Percentiles rank a stretch among this genome's conserved stretches.
Evolutionary conservation across 1,284 basidiomycete genomes (phyloP).

Genomic region (Trichosporon inkin): DNA sequence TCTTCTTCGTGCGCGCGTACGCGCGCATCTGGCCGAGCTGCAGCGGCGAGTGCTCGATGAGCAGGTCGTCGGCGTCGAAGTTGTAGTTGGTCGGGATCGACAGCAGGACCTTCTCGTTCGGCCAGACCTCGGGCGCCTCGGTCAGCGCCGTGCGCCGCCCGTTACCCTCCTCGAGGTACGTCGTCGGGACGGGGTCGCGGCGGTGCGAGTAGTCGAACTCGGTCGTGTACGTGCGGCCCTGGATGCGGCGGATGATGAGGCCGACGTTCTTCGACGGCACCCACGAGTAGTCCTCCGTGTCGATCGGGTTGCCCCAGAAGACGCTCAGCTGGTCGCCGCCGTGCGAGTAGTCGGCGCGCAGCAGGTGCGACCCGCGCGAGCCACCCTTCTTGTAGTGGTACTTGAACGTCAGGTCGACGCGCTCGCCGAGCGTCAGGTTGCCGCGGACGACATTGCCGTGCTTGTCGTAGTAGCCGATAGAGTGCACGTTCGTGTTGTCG

Average conservation of each 20-base stretch:
- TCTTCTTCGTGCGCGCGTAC: background rate
- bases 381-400: slow-evolving; percentile 15
- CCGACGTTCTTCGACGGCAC: slow-evolving; percentile 16
- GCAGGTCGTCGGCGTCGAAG: slow-evolving; percentile 14
- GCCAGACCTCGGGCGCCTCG: slow-evolving; percentile 1
- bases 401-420: slow-evolving; percentile 5
- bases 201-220: slow-evolving; percentile 14
- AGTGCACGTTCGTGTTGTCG: background rate
- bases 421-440: slow-evolving; percentile 2
- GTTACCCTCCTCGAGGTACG: slow-evolving; percentile 8
- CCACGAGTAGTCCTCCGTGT: slow-evolving; percentile 14
- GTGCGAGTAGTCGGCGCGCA: slow-evolving; percentile 11
- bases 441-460: slow-evolving; percentile 10
- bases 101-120: slow-evolving; percentile 1
- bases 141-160: slow-evolving; percentile 10
- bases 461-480: slow-evolving; percentile 12
- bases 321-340: slow-evolving; percentile 9
- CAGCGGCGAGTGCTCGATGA: slow-evolving; percentile 6
- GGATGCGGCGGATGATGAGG: slow-evolving; percentile 10
- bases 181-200: slow-evolving; percentile 13
- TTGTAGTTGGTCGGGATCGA: slow-evolving; percentile 9
- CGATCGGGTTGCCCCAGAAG: slow-evolving; percentile 16
- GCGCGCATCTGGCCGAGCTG: slow-evolving; percentile 12
- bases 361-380: slow-evolving; percentile 7
- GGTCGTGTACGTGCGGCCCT: slow-evolving; percentile 10